These are phyloP conservation scores for Avena sativa DNA, from an alignment of 176 grass and related monocot genomes.

Conservation along the genomic window DNA sequence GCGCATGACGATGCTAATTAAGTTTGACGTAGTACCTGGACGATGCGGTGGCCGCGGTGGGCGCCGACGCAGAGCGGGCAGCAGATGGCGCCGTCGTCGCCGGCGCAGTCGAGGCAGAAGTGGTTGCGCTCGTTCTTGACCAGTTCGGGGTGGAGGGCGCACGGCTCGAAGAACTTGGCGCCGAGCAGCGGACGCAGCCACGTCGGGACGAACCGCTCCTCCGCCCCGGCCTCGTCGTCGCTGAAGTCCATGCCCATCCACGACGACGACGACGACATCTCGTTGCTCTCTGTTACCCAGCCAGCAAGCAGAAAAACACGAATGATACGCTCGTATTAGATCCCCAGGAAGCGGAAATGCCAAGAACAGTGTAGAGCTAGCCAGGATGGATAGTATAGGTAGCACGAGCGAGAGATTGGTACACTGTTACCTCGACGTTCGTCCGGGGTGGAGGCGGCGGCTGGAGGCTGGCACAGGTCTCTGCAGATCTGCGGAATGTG, in stretches of 20 bases:
- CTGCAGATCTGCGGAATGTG: not conserved
- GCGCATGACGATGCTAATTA: not conserved
- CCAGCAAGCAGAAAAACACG: not conserved
- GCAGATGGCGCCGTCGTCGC: not conserved
- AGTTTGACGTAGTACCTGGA: constrained; percentile 26
- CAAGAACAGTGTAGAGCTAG: not conserved
- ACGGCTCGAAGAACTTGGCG: constrained; percentile 23
- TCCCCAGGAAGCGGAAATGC: not conserved
- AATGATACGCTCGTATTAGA: not conserved
- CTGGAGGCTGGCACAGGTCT: not conserved
- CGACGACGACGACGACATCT: not conserved
- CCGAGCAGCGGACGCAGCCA: constrained; percentile 27
- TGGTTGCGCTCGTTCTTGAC: constrained; percentile 18
- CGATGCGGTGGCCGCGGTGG: constrained; percentile 26
- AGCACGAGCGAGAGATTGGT: too few relatives aligned
- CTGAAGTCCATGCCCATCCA: not conserved
- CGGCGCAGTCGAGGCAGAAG: constrained; percentile 37
- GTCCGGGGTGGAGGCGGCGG: not conserved
- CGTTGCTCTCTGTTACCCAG: not conserved
- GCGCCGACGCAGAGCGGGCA: not conserved
- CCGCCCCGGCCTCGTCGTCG: not conserved
- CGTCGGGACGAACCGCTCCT: not conserved
- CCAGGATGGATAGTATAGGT: not conserved
- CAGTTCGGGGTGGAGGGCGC: not conserved
- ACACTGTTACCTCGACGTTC: not conserved